Evolutionary conservation across 805 yeast genomes (phyloP).

Genomic region (Candida broadrunensis): DNA sequence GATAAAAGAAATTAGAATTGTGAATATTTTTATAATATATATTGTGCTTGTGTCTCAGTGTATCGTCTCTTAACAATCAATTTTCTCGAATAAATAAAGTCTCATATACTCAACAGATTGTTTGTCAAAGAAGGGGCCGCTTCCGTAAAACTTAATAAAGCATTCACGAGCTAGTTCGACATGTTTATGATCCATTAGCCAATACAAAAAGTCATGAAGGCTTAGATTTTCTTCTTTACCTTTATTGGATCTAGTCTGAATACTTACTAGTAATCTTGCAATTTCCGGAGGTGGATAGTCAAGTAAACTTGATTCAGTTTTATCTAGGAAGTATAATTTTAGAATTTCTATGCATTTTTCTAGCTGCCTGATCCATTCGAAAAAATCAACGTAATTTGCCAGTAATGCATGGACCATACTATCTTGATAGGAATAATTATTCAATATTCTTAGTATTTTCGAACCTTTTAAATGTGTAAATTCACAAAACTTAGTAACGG

Average conservation of each 20-base stretch:
- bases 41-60: too few relatives aligned
- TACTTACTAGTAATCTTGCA: background rate
- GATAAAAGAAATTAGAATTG: constrained; percentile 5
- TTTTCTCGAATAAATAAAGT: constrained; percentile 2
- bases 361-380: background rate
- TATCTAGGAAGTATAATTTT: constrained; percentile 11
- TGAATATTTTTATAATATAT: too few relatives aligned
- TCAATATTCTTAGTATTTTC: background rate
- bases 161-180: constrained; percentile 9
- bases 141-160: constrained; percentile 10
- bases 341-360: constrained; percentile 5
- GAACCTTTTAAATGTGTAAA: background rate
- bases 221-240: background rate
- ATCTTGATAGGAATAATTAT: background rate
- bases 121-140: background rate
- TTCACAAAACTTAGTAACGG: constrained; percentile 7
- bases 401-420: background rate
- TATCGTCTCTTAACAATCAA: too few relatives aligned
- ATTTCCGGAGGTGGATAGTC: background rate
- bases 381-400: background rate
- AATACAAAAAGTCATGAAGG: background rate
- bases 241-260: background rate
- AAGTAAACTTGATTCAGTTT: background rate
- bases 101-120: constrained; percentile 1
- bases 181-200: background rate